Conservation (phyloP, 345 rosid species). For the Punica granatum region DNA sequence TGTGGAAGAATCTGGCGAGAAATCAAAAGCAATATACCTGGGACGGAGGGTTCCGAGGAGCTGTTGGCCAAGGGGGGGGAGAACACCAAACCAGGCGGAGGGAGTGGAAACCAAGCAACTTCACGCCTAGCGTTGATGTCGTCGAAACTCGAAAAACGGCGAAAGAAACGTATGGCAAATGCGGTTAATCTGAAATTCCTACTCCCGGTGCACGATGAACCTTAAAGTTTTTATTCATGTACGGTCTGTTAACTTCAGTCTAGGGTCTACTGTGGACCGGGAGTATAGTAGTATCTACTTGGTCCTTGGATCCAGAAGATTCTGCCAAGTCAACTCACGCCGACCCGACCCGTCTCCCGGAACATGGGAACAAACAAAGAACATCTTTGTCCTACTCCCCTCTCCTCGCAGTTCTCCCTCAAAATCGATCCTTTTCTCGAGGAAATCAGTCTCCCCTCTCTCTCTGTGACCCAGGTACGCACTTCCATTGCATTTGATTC, state of each 20-base stretch:
- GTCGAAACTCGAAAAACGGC: too few species aligned
- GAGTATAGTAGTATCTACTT: too few species aligned
- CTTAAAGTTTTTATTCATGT: too few species aligned
- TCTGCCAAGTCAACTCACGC: neutral
- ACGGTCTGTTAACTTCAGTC: too few species aligned
- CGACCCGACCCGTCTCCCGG: constrained; percentile 3
- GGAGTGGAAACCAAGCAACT: too few species aligned
- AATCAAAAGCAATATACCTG: neutral
- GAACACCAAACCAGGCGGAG: neutral
- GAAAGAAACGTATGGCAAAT: too few species aligned
- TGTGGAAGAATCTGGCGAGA: neutral
- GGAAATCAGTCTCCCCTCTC: neutral
- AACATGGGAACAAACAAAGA: neutral
- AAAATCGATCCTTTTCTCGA: neutral
- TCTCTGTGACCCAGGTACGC: constrained; percentile 1
- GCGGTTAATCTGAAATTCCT: too few species aligned
- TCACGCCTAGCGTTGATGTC: too few species aligned
- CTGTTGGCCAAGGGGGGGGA: neutral
- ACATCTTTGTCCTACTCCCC: neutral
- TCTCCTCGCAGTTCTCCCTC: neutral
- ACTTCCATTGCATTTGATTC: neutral
- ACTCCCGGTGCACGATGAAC: too few species aligned
- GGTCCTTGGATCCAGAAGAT: neutral
- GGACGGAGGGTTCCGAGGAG: neutral
- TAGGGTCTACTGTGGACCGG: too few species aligned